Evolutionary conservation across 1,139 yeast genomes (phyloP).

Genomic region (Keqinozyma sinolaborantium): DNA sequence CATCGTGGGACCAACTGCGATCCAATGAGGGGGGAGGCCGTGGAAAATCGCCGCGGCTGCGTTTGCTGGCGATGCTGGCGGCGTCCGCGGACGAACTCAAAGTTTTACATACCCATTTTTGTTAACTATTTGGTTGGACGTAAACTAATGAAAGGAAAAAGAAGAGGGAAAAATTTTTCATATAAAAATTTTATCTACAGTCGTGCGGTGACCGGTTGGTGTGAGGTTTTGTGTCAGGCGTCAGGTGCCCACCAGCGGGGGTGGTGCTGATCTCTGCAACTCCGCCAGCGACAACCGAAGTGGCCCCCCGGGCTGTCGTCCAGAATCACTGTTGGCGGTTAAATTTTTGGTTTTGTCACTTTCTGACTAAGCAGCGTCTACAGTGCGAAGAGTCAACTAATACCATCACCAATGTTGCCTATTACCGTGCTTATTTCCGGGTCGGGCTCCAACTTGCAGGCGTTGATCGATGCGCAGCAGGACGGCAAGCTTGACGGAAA

Average conservation of each 20-base stretch:
- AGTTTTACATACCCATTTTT: conserved; percentile 39
- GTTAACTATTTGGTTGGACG: conserved; percentile 16
- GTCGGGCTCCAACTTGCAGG: conserved; percentile 90
- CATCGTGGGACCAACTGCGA: too few relatives aligned
- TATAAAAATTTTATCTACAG: neutral
- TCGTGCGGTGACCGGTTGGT: too few relatives aligned
- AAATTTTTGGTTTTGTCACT: too few relatives aligned
- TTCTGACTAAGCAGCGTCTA: too few relatives aligned
- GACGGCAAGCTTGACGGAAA: conserved; percentile 45
- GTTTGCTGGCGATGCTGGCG: conserved; percentile 1
- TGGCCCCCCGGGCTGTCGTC: too few relatives aligned
- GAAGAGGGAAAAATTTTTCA: conserved; percentile 16
- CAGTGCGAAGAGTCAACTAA: too few relatives aligned
- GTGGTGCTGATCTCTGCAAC: neutral
- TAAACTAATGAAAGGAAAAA: conserved; percentile 12
- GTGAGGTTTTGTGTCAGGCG: neutral
- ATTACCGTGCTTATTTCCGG: conserved; percentile 89
- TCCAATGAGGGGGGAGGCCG: too few relatives aligned
- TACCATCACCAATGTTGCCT: conserved; percentile 14
- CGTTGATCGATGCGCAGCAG: conserved; percentile 73
- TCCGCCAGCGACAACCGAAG: neutral
- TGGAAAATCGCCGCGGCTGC: neutral
- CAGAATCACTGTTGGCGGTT: too few relatives aligned
- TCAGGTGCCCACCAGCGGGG: too few relatives aligned
- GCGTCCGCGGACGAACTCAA: neutral